Conservation (phyloP, 2,329 filamentous ascomycete genomes). For the Ceratocystis harringtonii region DNA sequence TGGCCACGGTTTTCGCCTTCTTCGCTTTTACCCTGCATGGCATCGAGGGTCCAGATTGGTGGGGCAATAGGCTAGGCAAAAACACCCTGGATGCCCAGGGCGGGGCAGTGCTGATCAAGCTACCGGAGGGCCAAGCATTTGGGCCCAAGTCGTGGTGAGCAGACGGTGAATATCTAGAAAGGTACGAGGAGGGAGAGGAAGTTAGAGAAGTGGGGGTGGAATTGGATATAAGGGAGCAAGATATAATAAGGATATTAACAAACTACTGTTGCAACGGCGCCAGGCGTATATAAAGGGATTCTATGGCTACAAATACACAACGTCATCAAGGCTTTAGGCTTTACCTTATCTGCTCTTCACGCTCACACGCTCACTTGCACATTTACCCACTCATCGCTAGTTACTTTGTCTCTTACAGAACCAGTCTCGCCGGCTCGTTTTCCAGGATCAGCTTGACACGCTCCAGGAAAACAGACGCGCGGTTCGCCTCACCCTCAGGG, state of each 20-base stretch:
- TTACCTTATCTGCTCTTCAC: background rate
- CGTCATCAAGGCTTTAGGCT: constrained; percentile 11
- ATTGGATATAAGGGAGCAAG: background rate
- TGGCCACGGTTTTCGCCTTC: constrained; percentile 55
- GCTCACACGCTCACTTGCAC: constrained; percentile 3
- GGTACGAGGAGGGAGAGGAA: background rate
- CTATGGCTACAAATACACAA: constrained; percentile 16
- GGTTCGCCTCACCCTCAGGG: constrained; percentile 62
- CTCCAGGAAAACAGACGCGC: constrained; percentile 69
- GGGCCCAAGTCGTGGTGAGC: constrained; percentile 41
- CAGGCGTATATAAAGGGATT: constrained; percentile 18
- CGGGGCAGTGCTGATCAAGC: constrained; percentile 40
- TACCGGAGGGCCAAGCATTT: constrained; percentile 43
- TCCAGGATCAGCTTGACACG: constrained; percentile 74
- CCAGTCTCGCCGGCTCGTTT: constrained; percentile 59
- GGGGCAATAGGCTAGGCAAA: constrained; percentile 46
- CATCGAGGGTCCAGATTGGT: constrained; percentile 51
- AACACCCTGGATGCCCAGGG: constrained; percentile 47
- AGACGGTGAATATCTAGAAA: background rate
- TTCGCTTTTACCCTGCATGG: constrained; percentile 50
- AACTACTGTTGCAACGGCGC: constrained; percentile 9
- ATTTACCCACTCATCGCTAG: background rate
- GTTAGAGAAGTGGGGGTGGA: background rate
- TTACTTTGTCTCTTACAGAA: constrained; percentile 33
- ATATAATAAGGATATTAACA: constrained; percentile 11